Conservation (phyloP, 176 grass and related monocot genomes). For the Guadua angustifolia region DNA sequence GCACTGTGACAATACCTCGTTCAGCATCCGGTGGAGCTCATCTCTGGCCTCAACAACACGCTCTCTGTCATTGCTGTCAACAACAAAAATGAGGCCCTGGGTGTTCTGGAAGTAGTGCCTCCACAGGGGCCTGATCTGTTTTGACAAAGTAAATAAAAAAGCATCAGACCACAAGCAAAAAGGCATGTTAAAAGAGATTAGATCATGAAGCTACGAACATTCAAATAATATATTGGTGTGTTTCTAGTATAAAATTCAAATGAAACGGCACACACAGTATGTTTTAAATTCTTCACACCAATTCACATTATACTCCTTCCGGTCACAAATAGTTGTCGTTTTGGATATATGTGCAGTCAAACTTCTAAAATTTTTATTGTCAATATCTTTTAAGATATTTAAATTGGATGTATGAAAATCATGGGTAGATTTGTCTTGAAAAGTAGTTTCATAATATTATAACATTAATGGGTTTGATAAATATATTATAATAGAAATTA, state of each 20-base stretch:
- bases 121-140: constrained; percentile 88
- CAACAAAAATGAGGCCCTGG: constrained; percentile 93
- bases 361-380: too few relatives aligned
- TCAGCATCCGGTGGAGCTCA: constrained; percentile 87
- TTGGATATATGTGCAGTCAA: too few relatives aligned
- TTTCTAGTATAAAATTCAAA: not conserved
- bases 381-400: too few relatives aligned
- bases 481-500: too few relatives aligned
- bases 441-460: too few relatives aligned
- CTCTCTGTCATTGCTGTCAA: constrained; percentile 86
- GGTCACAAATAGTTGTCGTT: too few relatives aligned
- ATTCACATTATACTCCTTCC: not conserved
- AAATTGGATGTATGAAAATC: too few relatives aligned
- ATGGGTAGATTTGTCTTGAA: too few relatives aligned
- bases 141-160: not conserved
- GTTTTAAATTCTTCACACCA: not conserved
- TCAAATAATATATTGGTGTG: not conserved
- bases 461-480: too few relatives aligned
- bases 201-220: not conserved
- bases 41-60: constrained; percentile 94
- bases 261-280: not conserved
- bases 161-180: not conserved
- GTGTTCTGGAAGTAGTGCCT: constrained; percentile 96
- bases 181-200: not conserved
- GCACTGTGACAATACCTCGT: constrained; percentile 51